phyloP scores from a whole-genome alignment of 768 basidiomycete species.

The Serpula lacrymans region DNA sequence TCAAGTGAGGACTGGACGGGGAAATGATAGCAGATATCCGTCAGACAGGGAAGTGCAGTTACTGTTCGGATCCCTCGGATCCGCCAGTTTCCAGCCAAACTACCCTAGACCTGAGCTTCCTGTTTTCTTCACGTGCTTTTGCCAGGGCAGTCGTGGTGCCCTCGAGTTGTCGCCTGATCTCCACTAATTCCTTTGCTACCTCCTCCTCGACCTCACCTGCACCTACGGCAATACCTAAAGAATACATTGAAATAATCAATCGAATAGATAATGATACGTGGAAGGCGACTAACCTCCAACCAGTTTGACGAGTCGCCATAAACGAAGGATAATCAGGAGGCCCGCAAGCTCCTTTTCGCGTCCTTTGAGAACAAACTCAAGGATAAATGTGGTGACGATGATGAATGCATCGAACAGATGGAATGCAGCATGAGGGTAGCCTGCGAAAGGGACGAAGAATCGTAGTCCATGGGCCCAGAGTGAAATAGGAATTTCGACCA shows the following conservation, averaged over 20 bases:
- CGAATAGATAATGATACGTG: not conserved
- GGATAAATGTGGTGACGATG: constrained; percentile 68
- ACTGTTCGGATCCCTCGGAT: constrained; percentile 29
- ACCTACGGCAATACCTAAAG: constrained; percentile 68
- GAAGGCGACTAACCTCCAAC: constrained; percentile 44
- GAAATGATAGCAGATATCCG: not conserved
- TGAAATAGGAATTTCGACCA: constrained; percentile 71
- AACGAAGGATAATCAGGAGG: constrained; percentile 67
- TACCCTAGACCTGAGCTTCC: constrained; percentile 43
- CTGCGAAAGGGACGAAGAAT: constrained; percentile 62
- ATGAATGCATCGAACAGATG: constrained; percentile 74
- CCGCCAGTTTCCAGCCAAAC: constrained; percentile 30
- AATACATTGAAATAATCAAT: not conserved
- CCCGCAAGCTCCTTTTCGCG: constrained; percentile 67
- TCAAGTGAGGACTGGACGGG: too few species aligned
- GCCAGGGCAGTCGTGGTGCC: constrained; percentile 40
- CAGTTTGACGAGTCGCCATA: constrained; percentile 80
- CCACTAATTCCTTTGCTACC: constrained; percentile 42
- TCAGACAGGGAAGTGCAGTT: constrained; percentile 7
- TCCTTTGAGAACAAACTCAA: constrained; percentile 69
- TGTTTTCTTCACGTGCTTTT: constrained; percentile 50
- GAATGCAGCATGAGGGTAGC: constrained; percentile 51
- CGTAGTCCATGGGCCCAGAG: constrained; percentile 62
- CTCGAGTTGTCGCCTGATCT: constrained; percentile 47
- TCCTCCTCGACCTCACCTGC: constrained; percentile 69